phyloP scores from a whole-genome alignment of 1,284 basidiomycete species.

The Fomitiporia mediterranea region DNA sequence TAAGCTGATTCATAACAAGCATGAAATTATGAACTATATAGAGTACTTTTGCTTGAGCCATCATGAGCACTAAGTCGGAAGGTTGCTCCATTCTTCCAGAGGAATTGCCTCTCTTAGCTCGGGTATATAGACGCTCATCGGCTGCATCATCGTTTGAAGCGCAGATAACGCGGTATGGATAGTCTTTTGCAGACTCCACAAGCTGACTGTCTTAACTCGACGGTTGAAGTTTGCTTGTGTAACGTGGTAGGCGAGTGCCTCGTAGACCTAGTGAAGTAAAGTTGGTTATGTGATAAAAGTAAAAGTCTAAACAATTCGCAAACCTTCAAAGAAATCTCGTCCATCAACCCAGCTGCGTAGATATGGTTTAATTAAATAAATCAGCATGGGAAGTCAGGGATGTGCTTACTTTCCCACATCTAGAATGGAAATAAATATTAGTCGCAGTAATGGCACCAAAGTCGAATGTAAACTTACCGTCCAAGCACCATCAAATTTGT shows the following conservation, averaged over 20 bases:
- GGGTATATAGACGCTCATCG: constrained; percentile 42
- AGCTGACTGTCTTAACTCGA: constrained; percentile 79
- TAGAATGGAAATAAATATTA: constrained; percentile 31
- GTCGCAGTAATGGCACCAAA: constrained; percentile 3
- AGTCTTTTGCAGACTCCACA: constrained; percentile 78
- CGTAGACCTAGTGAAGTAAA: constrained; percentile 58
- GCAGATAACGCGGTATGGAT: constrained; percentile 60
- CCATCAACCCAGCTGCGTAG: constrained; percentile 69
- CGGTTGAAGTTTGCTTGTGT: constrained; percentile 82
- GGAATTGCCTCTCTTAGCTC: constrained; percentile 33
- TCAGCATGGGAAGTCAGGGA: background rate
- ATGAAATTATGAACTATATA: background rate
- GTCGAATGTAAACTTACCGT: constrained; percentile 54
- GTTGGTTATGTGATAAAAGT: background rate
- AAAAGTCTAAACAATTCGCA: constrained; percentile 9
- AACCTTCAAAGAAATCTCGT: constrained; percentile 75
- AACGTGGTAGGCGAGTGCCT: constrained; percentile 90
- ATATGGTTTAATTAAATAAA: constrained; percentile 22
- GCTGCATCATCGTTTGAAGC: constrained; percentile 53
- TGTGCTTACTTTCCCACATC: constrained; percentile 81
- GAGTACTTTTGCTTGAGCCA: background rate
- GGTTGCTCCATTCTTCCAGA: constrained; percentile 12
- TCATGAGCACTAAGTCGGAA: background rate
- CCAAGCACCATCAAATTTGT: constrained; percentile 86
- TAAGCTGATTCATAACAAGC: too few species aligned